A percentile compares a stretch with the other conserved stretches of the same genome.
Conservation (phyloP, 2,329 filamentous ascomycete genomes). For the Boeremia exigua region DNA sequence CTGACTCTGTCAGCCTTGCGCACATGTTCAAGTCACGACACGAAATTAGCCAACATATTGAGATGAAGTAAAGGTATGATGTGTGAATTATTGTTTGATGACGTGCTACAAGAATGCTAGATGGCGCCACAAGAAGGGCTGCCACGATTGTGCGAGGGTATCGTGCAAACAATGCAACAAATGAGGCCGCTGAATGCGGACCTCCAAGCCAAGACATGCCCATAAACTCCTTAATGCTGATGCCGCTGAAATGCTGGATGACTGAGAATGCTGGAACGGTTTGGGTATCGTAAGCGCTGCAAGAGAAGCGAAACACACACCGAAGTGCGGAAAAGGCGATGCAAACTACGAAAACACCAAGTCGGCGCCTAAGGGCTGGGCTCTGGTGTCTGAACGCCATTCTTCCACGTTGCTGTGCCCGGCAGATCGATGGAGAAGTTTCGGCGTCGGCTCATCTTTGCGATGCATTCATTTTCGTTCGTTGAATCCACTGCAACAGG, state of each 20-base stretch:
- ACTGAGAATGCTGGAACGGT: slow-evolving; percentile 14
- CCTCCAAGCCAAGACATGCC: background rate
- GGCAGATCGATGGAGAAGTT: slow-evolving; percentile 35
- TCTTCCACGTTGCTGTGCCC: slow-evolving; percentile 39
- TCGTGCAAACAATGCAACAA: slow-evolving; percentile 12
- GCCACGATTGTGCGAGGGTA: slow-evolving; percentile 13
- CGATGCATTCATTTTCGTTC: slow-evolving; percentile 1
- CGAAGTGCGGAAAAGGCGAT: background rate
- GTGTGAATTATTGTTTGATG: background rate
- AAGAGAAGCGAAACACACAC: slow-evolving; percentile 9
- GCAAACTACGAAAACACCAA: slow-evolving; percentile 1
- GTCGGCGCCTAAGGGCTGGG: slow-evolving; percentile 42
- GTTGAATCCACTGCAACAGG: background rate
- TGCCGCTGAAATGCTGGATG: slow-evolving; percentile 10
- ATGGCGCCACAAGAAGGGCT: slow-evolving; percentile 5
- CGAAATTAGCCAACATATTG: no score
- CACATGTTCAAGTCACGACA: background rate
- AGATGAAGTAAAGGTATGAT: background rate
- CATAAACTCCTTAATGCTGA: slow-evolving; percentile 10
- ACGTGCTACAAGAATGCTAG: slow-evolving; percentile 1
- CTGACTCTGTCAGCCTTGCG: slow-evolving; percentile 5
- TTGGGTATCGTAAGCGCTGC: slow-evolving; percentile 28
- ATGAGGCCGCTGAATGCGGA: background rate
- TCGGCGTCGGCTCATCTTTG: slow-evolving; percentile 27
- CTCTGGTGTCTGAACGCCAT: slow-evolving; percentile 47